A percentile compares a stretch with the other conserved stretches of the same genome.
phyloP scores from a whole-genome alignment of 2,329 filamentous ascomycete genomes.

The Berkeleyomyces rouxiae region DNA sequence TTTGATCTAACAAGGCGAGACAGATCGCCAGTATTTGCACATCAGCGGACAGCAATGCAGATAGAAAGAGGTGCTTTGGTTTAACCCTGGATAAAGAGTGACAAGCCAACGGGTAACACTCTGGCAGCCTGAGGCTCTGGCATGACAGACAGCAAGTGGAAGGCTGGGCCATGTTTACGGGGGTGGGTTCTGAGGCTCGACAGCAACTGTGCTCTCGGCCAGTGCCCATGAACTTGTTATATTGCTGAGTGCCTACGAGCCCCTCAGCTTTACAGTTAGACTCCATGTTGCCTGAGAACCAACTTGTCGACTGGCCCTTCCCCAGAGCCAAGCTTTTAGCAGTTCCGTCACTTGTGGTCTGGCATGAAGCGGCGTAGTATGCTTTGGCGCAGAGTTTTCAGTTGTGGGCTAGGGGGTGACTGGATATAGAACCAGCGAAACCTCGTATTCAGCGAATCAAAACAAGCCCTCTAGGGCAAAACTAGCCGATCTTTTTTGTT shows the following conservation, averaged over 20 bases:
- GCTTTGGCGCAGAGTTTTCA: neutral
- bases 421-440: neutral
- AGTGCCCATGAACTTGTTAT: too few species aligned
- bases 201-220: too few species aligned
- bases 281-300: neutral
- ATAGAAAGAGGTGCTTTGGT: too few species aligned
- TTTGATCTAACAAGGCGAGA: too few species aligned
- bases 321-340: neutral
- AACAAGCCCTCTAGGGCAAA: neutral
- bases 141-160: too few species aligned
- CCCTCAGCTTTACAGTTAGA: neutral
- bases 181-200: too few species aligned
- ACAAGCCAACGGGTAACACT: too few species aligned
- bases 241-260: neutral
- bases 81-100: too few species aligned
- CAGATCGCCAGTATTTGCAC: too few species aligned
- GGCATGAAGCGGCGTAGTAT: neutral
- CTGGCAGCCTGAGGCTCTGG: too few species aligned
- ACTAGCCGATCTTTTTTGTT: neutral
- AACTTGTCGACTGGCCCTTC: neutral
- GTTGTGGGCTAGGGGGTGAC: neutral
- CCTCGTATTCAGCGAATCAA: neutral
- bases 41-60: too few species aligned
- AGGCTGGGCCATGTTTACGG: too few species aligned
- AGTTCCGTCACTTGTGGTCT: neutral